These are phyloP conservation scores for Rhytidiadelphus loreus DNA, from an alignment of 225 moss, liverwort and hornwort species.

Conservation along the genomic window DNA sequence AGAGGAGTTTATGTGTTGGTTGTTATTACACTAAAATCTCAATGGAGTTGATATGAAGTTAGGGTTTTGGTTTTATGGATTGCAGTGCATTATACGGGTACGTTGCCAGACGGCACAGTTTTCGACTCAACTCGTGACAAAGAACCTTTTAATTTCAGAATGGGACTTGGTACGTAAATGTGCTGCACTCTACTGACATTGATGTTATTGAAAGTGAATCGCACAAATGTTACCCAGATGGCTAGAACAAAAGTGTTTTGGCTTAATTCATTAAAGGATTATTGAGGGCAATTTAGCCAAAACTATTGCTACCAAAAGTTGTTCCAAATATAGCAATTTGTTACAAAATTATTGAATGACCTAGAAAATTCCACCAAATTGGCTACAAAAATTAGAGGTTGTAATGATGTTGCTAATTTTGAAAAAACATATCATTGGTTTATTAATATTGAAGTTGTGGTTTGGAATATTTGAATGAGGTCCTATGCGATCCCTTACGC, in stretches of 20 bases:
- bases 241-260: neutral
- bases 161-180: conserved; percentile 10
- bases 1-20: neutral
- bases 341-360: neutral
- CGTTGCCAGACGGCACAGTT: conserved; percentile 57
- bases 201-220: neutral
- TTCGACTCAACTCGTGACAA: conserved; percentile 69
- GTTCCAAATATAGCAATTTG: neutral
- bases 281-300: no score
- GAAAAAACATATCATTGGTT: no score
- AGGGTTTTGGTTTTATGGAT: neutral
- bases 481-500: neutral
- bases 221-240: neutral
- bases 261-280: neutral
- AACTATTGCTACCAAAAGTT: neutral
- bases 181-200: neutral
- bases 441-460: neutral
- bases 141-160: conserved; percentile 57
- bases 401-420: neutral
- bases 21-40: neutral
- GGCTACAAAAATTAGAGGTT: neutral
- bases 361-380: no score
- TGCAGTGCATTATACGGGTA: conserved; percentile 77
- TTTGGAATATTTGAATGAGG: neutral
- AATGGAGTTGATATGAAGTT: neutral